These are phyloP conservation scores for Arthrobotrys pseudoclavata DNA, from an alignment of 2,329 filamentous ascomycete genomes.

Conservation along the genomic window DNA sequence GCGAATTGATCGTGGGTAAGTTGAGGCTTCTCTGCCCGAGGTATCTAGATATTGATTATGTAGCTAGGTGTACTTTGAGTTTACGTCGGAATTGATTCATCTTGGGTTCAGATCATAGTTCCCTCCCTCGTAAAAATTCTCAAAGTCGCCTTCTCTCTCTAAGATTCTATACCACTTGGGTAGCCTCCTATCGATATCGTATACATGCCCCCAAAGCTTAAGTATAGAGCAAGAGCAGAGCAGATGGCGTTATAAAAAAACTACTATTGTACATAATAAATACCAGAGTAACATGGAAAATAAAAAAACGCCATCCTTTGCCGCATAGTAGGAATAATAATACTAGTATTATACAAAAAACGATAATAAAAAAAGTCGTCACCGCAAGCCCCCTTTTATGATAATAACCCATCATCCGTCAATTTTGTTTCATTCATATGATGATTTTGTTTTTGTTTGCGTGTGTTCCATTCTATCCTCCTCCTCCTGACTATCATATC, in stretches of 20 bases:
- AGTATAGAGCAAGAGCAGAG: conserved; percentile 6
- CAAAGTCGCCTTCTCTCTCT: no score
- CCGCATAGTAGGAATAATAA: conserved; percentile 11
- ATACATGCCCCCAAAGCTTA: conserved; percentile 6
- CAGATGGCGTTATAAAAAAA: conserved; percentile 42
- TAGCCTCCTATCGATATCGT: neutral
- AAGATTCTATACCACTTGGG: neutral
- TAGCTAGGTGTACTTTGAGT: no score
- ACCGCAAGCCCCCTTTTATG: conserved; percentile 17
- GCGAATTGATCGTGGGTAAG: no score
- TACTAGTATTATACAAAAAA: conserved; percentile 53
- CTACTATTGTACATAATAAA: conserved; percentile 48
- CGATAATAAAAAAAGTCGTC: conserved; percentile 7
- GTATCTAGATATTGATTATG: no score
- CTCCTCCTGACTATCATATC: neutral
- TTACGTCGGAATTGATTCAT: no score
- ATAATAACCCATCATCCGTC: conserved; percentile 13
- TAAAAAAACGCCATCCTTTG: conserved; percentile 54
- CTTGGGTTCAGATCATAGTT: no score
- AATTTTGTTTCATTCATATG: conserved; percentile 13
- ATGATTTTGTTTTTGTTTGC: conserved; percentile 11
- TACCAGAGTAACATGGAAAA: conserved; percentile 15
- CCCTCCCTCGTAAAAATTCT: no score
- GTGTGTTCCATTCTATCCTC: conserved; percentile 30
- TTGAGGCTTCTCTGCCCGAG: no score